A percentile compares a stretch with the other conserved stretches of the same genome.
Conservation (phyloP, 2,329 filamentous ascomycete genomes). For the Penicillium decumbens region DNA sequence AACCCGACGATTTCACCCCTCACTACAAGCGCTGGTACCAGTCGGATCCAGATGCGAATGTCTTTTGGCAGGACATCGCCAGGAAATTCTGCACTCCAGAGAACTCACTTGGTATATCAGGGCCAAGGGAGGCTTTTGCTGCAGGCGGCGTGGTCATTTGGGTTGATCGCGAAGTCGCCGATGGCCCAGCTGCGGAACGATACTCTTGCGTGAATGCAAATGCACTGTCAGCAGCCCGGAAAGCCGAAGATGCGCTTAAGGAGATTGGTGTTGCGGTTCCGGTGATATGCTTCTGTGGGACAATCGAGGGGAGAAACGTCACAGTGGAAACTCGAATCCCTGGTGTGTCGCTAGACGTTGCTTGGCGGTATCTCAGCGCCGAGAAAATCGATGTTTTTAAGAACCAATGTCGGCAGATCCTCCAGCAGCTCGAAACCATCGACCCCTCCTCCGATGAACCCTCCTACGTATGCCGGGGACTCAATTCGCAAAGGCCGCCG, state of each 20-base stretch:
- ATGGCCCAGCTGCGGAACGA: conserved; percentile 27
- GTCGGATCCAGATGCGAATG: conserved; percentile 25
- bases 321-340: conserved; percentile 40
- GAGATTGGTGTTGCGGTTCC: conserved; percentile 34
- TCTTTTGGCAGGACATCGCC: conserved; percentile 37
- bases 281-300: conserved; percentile 36
- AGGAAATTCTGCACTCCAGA: conserved; percentile 30
- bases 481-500: conserved; percentile 29
- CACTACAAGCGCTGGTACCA: conserved; percentile 32
- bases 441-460: conserved; percentile 27
- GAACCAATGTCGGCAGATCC: conserved; percentile 34
- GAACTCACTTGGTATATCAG: conserved; percentile 30
- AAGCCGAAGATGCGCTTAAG: conserved; percentile 32
- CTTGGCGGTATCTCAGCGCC: conserved; percentile 35
- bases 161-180: conserved; percentile 30
- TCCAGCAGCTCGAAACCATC: conserved; percentile 26
- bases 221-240: conserved; percentile 33
- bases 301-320: conserved; percentile 37
- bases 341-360: conserved; percentile 38
- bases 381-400: conserved; percentile 34
- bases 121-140: conserved; percentile 33
- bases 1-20: conserved; percentile 35
- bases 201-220: conserved; percentile 37
- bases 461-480: conserved; percentile 33
- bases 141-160: conserved; percentile 37